A percentile compares a stretch with the other conserved stretches of the same genome.
phyloP scores from a whole-genome alignment of 371 early-diverging fungal genomes.

The Actinomortierella ambigua region DNA sequence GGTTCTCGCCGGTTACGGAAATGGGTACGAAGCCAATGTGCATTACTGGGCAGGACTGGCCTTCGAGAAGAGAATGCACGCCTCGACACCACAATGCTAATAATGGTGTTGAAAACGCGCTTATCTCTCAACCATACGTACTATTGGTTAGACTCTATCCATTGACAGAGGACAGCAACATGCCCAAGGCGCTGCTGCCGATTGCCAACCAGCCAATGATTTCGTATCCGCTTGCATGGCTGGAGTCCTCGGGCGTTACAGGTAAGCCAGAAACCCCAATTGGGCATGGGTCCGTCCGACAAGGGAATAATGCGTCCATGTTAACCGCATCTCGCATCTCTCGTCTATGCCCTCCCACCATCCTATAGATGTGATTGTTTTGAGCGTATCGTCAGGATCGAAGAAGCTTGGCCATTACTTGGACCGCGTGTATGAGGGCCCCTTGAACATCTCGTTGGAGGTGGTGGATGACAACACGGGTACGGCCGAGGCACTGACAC shows the following conservation, averaged over 20 bases:
- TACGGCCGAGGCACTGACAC: conserved; percentile 86
- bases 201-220: conserved; percentile 94
- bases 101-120: conserved; percentile 2
- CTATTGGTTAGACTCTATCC: conserved; percentile 75
- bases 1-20: conserved; percentile 79
- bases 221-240: conserved; percentile 90
- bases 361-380: conserved; percentile 77
- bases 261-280: conserved; percentile 52
- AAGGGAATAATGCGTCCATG: conserved; percentile 2
- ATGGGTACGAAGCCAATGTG: conserved; percentile 58
- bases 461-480: conserved; percentile 79
- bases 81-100: not conserved
- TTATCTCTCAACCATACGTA: conserved; percentile 1
- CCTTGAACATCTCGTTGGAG: conserved; percentile 55
- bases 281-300: not conserved
- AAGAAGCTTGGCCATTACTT: conserved; percentile 74
- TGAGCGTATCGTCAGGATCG: conserved; percentile 63
- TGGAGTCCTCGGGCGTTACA: conserved; percentile 84
- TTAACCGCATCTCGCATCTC: not conserved
- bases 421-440: conserved; percentile 73
- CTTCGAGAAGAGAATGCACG: not conserved
- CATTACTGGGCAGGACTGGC: not conserved
- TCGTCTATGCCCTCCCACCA: not conserved
- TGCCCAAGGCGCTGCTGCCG: conserved; percentile 92
- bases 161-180: conserved; percentile 77